Evolutionary conservation across 208 protist genomes (phyloP), one percentile per base, ranked within the genome.

Genomic region (Angomonas deanei): DNA sequence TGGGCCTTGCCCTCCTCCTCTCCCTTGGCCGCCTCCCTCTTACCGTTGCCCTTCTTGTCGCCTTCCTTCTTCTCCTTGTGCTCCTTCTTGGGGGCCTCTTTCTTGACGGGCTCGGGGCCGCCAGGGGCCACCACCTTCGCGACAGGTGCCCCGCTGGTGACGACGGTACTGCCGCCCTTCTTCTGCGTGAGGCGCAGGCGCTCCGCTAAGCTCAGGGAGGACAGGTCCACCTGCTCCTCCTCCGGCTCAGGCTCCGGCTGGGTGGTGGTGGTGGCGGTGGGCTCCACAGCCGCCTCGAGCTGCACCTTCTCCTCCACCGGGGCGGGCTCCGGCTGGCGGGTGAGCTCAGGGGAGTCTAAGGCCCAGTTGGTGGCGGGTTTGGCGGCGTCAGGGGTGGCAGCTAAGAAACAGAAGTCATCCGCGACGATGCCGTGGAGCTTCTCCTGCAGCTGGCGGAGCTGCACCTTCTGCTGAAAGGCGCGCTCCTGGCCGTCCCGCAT

Each of bases 401-500:
- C 31, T 17, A 49, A 57, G 32, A 71, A 71, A 28, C 64, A 73
- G 26, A 86, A 60, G 46, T 56, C 57, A 52, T 93, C 86, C 49
- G 39, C 38, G n/a, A 74, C 70, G 59, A 93, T 82, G 38, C 68
- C 78, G 72, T 79, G 90, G 39, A 57, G 72, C 15, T 78, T 72
- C 24, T 48, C 36, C 36, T 60, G 38, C 54, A 81, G 61, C 71
- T 93, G 78, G 24, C 67, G 74, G 53, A 93, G 61, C 53, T 82
- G 74, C 49, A 88, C 68, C 55, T 80, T 75, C 66, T 93, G 82
- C 2, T 69, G 76, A 60, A 93, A 93, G 30, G 65, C 32, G 39
- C 80, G 75, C 27, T 30, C 26, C 31, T 17, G 53, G 8, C 52
- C 32, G n/a, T n/a, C n/a, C 8, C 4, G 0, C 38, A 27, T 21